A percentile compares a stretch with the other conserved stretches of the same genome.
Conservation (phyloP, 2,329 filamentous ascomycete species). For the Aspergillus sp. region DNA sequence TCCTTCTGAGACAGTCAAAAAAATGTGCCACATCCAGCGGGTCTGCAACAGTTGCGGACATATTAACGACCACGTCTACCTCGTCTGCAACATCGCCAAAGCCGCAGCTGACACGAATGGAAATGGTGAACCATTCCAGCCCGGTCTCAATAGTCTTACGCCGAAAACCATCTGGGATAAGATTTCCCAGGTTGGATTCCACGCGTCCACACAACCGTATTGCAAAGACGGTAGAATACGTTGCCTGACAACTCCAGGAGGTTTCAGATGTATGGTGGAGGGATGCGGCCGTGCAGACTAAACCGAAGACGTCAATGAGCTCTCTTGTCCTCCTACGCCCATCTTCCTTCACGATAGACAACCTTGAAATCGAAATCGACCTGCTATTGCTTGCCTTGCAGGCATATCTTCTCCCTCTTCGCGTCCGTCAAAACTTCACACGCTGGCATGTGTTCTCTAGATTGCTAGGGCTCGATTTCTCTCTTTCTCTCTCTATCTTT, state of each 20-base stretch:
- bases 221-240: conserved; percentile 14
- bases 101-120: neutral
- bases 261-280: conserved; percentile 25
- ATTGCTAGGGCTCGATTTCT: neutral
- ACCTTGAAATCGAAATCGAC: no score
- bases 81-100: conserved; percentile 23
- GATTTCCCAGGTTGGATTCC: conserved; percentile 14
- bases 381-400: no score
- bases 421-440: no score
- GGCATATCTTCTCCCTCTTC: no score
- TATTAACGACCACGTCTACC: conserved; percentile 24
- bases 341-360: no score
- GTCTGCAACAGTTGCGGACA: conserved; percentile 28
- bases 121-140: neutral
- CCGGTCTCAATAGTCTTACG: neutral
- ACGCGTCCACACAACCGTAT: conserved; percentile 22
- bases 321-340: neutral
- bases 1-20: neutral
- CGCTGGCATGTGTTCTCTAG: neutral
- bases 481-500: conserved; percentile 3
- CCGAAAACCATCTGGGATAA: neutral
- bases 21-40: conserved; percentile 26
- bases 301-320: neutral
- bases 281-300: conserved; percentile 20
- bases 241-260: conserved; percentile 9